Conservation (phyloP, 2,329 filamentous ascomycete species). For the Venturia aucupariae region DNA sequence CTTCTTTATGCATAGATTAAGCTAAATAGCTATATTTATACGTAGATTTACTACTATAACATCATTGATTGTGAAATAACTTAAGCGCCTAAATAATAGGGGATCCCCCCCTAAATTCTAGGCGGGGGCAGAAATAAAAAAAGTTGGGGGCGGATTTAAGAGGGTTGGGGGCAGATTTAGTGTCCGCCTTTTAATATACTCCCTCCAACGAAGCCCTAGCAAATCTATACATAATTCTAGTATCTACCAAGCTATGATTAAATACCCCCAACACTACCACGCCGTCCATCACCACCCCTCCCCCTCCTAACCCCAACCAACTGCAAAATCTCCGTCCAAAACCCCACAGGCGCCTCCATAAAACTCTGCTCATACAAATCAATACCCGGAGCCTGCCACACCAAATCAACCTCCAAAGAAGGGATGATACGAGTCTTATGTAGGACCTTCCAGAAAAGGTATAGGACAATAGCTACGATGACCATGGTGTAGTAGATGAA, state of each 20-base stretch:
- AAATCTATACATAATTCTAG: no score
- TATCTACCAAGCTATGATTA: not conserved
- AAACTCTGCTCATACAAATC: constrained; percentile 50
- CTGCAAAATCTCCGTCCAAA: constrained; percentile 47
- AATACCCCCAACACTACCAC: constrained; percentile 1
- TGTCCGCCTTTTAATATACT: no score
- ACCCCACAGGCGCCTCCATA: constrained; percentile 39
- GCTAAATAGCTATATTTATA: no score
- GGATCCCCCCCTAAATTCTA: no score
- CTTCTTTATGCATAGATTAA: no score
- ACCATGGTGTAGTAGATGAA: constrained; percentile 37
- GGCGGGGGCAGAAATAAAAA: no score
- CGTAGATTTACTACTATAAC: no score
- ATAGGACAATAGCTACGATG: constrained; percentile 45
- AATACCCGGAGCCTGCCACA: constrained; percentile 51
- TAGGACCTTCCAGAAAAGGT: constrained; percentile 53
- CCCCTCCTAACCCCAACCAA: constrained; percentile 30
- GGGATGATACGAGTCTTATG: constrained; percentile 48
- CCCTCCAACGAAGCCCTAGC: no score
- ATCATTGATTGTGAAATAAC: no score
- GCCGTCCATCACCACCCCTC: not conserved
- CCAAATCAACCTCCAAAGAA: constrained; percentile 48
- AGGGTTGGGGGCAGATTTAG: no score
- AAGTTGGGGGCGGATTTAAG: no score
- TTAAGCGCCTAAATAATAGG: no score